phyloP scores from a whole-genome alignment of 129 eudicot species.

The Chrysanthemum lavandulifolium region DNA sequence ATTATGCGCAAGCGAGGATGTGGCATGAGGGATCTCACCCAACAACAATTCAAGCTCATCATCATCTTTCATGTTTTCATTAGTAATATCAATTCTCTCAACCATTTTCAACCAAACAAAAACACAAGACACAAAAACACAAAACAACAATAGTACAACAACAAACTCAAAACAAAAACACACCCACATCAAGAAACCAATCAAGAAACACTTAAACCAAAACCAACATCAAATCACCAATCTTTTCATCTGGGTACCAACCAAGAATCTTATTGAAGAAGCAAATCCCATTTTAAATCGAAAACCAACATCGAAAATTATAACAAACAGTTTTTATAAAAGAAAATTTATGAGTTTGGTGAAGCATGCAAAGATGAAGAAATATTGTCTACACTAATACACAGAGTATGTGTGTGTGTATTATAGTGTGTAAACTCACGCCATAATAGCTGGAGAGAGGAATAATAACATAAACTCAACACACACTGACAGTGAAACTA shows the following conservation, averaged over 20 bases:
- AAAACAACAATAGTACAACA: constrained; percentile 26
- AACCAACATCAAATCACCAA: constrained; percentile 47
- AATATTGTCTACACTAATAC: constrained; percentile 38
- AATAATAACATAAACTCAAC: constrained; percentile 20
- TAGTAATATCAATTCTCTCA: constrained; percentile 37
- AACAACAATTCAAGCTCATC: constrained; percentile 75
- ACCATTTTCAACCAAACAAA: constrained; percentile 34
- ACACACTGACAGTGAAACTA: constrained; percentile 30
- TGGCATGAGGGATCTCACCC: constrained; percentile 87
- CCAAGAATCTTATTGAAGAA: constrained; percentile 18
- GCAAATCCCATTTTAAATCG: constrained; percentile 18
- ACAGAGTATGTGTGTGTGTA: constrained; percentile 46
- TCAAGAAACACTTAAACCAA: constrained; percentile 29
- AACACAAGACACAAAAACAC: constrained; percentile 2
- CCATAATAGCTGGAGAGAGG: constrained; percentile 74
- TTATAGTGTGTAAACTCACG: constrained; percentile 52
- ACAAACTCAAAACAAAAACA: constrained; percentile 18
- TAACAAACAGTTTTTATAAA: constrained; percentile 32
- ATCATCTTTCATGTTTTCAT: constrained; percentile 57
- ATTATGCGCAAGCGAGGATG: constrained; percentile 41
- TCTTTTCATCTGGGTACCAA: constrained; percentile 46
- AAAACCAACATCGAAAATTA: background rate
- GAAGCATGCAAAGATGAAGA: constrained; percentile 78
- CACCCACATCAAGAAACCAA: constrained; percentile 32
- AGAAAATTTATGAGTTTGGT: constrained; percentile 51